Conservation (phyloP, 164 flowering plant species). For the Piper longum region DNA sequence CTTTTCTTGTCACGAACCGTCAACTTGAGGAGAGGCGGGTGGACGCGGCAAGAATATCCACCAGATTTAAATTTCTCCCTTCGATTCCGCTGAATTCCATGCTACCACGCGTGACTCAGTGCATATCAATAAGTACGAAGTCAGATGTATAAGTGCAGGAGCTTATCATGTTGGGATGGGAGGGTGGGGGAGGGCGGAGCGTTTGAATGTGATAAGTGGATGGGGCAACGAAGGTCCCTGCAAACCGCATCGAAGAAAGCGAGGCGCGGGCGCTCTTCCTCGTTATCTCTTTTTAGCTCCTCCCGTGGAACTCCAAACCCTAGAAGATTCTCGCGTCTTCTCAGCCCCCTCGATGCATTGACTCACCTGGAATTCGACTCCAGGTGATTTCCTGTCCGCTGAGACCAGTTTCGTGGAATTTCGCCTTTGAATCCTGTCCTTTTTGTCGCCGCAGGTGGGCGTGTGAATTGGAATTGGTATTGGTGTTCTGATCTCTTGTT, state of each 20-base stretch:
- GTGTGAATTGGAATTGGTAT: too few species aligned
- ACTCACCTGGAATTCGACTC: not conserved
- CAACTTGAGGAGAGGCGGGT: constrained; percentile 2
- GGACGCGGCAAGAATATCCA: constrained; percentile 19
- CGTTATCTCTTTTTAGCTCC: constrained; percentile 2
- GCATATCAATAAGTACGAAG: not conserved
- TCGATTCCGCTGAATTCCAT: constrained; percentile 14
- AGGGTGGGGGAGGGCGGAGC: too few species aligned
- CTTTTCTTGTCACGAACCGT: constrained; percentile 3
- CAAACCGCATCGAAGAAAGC: constrained; percentile 43
- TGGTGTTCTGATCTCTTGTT: not conserved
- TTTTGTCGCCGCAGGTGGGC: too few species aligned
- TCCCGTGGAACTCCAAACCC: constrained; percentile 11
- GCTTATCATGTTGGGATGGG: constrained; percentile 5
- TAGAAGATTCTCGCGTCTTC: constrained; percentile 5
- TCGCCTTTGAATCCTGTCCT: not conserved
- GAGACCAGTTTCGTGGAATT: not conserved
- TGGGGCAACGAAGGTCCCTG: constrained; percentile 18
- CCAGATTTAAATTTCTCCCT: constrained; percentile 9
- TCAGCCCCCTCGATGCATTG: not conserved
- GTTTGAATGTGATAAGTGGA: constrained; percentile 33
- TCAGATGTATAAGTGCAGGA: not conserved
- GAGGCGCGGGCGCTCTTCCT: constrained; percentile 20
- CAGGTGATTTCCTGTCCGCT: not conserved
- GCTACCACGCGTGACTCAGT: not conserved